phyloP scores from a whole-genome alignment of 2,329 filamentous ascomycete genomes.

The Cytospora chrysosperma region DNA sequence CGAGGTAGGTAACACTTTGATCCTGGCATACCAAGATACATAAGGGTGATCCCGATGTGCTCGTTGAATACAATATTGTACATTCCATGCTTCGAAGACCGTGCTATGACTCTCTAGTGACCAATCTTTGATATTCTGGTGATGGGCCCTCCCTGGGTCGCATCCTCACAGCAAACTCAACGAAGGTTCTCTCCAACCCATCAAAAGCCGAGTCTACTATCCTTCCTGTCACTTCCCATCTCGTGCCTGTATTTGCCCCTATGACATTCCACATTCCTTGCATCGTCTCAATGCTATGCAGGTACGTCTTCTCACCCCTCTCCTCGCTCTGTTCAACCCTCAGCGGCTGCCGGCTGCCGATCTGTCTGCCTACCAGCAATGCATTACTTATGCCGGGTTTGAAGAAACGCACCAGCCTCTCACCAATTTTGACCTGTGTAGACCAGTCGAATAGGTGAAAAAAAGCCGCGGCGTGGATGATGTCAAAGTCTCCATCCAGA shows the following conservation, averaged over 20 bases:
- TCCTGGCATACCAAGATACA: too few species aligned
- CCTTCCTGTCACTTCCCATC: slow-evolving; percentile 31
- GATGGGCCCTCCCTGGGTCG: too few species aligned
- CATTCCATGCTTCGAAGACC: too few species aligned
- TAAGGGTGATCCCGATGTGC: too few species aligned
- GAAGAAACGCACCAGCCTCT: slow-evolving; percentile 30
- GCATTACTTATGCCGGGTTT: slow-evolving; percentile 25
- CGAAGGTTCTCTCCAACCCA: too few species aligned
- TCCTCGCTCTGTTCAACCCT: slow-evolving; percentile 23
- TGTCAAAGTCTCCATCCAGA: slow-evolving; percentile 30
- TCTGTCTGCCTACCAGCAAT: slow-evolving; percentile 33
- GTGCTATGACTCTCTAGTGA: too few species aligned
- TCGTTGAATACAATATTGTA: too few species aligned
- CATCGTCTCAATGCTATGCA: slow-evolving; percentile 43
- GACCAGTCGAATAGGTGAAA: slow-evolving; percentile 35
- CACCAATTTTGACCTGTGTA: slow-evolving; percentile 30
- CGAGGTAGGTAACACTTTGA: too few species aligned
- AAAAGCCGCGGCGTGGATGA: slow-evolving; percentile 34
- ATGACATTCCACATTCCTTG: slow-evolving; percentile 43
- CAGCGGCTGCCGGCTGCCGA: slow-evolving; percentile 29
- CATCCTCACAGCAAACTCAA: too few species aligned
- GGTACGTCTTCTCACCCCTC: slow-evolving; percentile 30
- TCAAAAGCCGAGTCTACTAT: slow-evolving; percentile 2
- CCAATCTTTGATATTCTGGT: too few species aligned
- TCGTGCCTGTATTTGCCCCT: slow-evolving; percentile 37